Evolutionary conservation across 768 basidiomycete species (phyloP).

Genomic region (Boletus subcaerulescens): DNA sequence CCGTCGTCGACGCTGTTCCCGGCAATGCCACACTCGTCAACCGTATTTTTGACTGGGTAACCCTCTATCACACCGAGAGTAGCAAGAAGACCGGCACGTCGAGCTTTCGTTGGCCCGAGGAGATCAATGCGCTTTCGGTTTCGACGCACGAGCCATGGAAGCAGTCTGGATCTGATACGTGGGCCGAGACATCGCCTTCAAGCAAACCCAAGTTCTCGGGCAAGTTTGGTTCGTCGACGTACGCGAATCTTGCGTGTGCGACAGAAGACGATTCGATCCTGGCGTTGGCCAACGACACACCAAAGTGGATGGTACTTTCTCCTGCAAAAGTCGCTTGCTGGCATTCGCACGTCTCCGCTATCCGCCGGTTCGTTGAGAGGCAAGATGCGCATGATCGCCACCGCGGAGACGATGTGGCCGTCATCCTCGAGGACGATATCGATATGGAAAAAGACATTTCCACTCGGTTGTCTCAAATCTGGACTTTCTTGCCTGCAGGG

Average conservation of each 20-base stretch:
- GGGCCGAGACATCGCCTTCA: constrained; percentile 9
- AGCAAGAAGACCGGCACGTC: background rate
- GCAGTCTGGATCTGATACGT: constrained; percentile 22
- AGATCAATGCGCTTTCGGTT: constrained; percentile 30
- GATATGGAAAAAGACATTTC: constrained; percentile 69
- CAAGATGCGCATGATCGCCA: constrained; percentile 12
- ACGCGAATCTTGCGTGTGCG: constrained; percentile 41
- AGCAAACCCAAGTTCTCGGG: background rate
- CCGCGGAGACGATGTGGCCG: constrained; percentile 33
- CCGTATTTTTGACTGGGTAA: constrained; percentile 44
- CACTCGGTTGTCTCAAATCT: constrained; percentile 40
- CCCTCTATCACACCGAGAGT: constrained; percentile 3
- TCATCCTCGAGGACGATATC: constrained; percentile 78
- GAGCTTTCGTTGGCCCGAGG: constrained; percentile 39
- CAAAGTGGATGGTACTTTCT: constrained; percentile 52
- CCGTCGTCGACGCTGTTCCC: constrained; percentile 49
- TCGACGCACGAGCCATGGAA: constrained; percentile 3
- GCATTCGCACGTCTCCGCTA: constrained; percentile 60
- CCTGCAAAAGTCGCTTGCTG: constrained; percentile 65
- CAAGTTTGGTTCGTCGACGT: background rate
- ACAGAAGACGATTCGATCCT: constrained; percentile 38
- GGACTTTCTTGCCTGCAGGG: constrained; percentile 50
- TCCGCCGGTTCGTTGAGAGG: constrained; percentile 42
- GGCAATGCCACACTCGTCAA: constrained; percentile 38
- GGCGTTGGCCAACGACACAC: constrained; percentile 35